Percentiles rank a stretch among this genome's conserved stretches.
These are phyloP conservation scores for Casuarina cunninghamiana DNA, from an alignment of 306 rosid species.

Conservation along the genomic window DNA sequence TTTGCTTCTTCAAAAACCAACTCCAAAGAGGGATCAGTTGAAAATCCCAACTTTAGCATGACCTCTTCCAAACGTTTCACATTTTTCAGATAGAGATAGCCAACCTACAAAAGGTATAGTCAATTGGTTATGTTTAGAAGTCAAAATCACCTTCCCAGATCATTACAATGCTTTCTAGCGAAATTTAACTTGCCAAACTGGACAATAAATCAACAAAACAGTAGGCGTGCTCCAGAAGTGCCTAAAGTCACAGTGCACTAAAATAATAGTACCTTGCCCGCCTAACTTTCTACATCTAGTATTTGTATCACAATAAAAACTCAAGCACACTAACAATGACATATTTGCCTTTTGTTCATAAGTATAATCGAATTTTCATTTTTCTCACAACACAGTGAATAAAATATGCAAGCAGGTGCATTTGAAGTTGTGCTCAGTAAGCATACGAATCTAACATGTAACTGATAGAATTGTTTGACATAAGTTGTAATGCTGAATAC, in stretches of 20 bases:
- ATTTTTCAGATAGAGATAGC: constrained; percentile 78
- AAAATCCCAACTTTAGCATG: constrained; percentile 78
- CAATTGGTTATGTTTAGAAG: constrained; percentile 29
- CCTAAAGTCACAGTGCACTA: constrained; percentile 9
- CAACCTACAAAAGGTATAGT: constrained; percentile 55
- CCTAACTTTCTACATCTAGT: not conserved
- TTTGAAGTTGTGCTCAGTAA: not conserved
- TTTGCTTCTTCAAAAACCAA: constrained; percentile 52
- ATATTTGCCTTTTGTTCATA: not conserved
- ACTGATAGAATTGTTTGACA: constrained; percentile 4
- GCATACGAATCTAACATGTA: not conserved
- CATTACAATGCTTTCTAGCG: not conserved
- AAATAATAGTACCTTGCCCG: not conserved
- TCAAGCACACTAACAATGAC: not conserved
- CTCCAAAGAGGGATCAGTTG: constrained; percentile 61
- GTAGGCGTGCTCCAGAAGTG: constrained; percentile 2
- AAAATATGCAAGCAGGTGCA: not conserved
- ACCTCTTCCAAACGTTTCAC: constrained; percentile 75
- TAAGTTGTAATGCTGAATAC: constrained; percentile 1
- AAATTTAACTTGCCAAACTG: not conserved
- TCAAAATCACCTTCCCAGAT: constrained; percentile 17
- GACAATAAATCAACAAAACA: constrained; percentile 11
- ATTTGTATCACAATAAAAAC: not conserved
- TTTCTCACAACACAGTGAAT: not conserved
- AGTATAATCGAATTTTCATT: not conserved